phyloP scores from a whole-genome alignment of 192 early-diverging fungal genomes.

The Polychytrium aggregatum region DNA sequence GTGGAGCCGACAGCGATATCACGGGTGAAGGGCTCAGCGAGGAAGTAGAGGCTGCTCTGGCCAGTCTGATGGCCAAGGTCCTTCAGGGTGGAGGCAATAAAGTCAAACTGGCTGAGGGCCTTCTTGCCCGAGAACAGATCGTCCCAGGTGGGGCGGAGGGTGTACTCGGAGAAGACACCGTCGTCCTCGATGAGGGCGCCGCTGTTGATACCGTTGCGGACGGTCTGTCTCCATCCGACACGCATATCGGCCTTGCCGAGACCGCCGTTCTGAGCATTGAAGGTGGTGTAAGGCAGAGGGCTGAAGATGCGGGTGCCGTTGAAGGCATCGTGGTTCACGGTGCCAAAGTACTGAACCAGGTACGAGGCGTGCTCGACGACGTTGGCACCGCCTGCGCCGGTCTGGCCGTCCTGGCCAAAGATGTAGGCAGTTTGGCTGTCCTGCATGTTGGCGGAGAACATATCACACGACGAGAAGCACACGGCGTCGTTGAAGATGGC shows the following conservation, averaged over 20 bases:
- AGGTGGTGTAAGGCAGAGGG: slow-evolving; percentile 3
- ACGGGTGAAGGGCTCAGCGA: background rate
- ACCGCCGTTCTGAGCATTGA: background rate
- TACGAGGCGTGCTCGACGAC: background rate
- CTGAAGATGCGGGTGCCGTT: too few species aligned
- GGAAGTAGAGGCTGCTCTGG: background rate
- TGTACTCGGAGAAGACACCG: slow-evolving; percentile 6
- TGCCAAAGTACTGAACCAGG: background rate
- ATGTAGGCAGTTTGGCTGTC: slow-evolving; percentile 10
- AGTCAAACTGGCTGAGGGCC: slow-evolving; percentile 7
- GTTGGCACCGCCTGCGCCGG: slow-evolving; percentile 21
- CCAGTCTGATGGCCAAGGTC: background rate
- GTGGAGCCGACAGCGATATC: background rate
- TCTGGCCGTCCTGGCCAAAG: slow-evolving; percentile 16
- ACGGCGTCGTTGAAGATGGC: slow-evolving; percentile 10
- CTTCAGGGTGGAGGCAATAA: slow-evolving; percentile 9
- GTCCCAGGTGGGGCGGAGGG: background rate
- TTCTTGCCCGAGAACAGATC: background rate
- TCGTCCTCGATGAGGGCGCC: slow-evolving; percentile 13
- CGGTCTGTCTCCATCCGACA: slow-evolving; percentile 13
- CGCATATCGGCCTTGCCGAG: background rate
- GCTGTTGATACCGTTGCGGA: slow-evolving; percentile 1
- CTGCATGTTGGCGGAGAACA: slow-evolving; percentile 15
- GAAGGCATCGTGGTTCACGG: background rate
- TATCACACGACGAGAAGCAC: slow-evolving; percentile 17